A percentile compares a stretch with the other conserved stretches of the same genome.
Conservation (phyloP, 108 stramenopile species). For the Skeletonema tropicum region DNA sequence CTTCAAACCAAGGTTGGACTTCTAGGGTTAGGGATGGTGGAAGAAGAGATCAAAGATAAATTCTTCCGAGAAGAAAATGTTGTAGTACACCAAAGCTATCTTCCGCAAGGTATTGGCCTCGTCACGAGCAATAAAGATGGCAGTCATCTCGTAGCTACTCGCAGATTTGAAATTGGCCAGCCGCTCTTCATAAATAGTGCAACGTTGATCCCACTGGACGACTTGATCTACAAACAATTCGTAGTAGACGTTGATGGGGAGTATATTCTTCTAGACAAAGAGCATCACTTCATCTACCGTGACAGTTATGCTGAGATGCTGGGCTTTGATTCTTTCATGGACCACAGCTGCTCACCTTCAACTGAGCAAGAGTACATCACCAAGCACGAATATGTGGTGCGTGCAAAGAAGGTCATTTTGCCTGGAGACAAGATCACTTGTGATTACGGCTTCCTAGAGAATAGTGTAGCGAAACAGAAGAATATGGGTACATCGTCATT, state of each 20-base stretch:
- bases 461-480: background rate
- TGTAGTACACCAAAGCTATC: conserved; percentile 14
- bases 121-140: conserved; percentile 20
- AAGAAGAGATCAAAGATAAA: conserved; percentile 39
- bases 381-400: conserved; percentile 19
- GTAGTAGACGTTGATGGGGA: conserved; percentile 15
- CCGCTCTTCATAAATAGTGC: conserved; percentile 20
- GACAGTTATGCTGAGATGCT: conserved; percentile 29
- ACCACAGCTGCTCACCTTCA: conserved; percentile 35
- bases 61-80: conserved; percentile 18
- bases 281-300: conserved; percentile 36
- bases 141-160: conserved; percentile 33
- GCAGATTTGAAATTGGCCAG: conserved; percentile 26
- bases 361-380: conserved; percentile 23
- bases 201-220: conserved; percentile 10
- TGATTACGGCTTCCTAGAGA: conserved; percentile 30
- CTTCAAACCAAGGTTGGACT: conserved; percentile 27
- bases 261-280: conserved; percentile 20
- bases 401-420: conserved; percentile 25
- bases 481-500: background rate
- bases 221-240: conserved; percentile 6
- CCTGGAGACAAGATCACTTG: conserved; percentile 37
- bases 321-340: conserved; percentile 36
- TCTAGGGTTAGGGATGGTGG: conserved; percentile 18
- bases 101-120: conserved; percentile 27